Evolutionary conservation across 2,329 filamentous ascomycete genomes (phyloP).

Genomic region (Colletotrichum liaoningense): DNA sequence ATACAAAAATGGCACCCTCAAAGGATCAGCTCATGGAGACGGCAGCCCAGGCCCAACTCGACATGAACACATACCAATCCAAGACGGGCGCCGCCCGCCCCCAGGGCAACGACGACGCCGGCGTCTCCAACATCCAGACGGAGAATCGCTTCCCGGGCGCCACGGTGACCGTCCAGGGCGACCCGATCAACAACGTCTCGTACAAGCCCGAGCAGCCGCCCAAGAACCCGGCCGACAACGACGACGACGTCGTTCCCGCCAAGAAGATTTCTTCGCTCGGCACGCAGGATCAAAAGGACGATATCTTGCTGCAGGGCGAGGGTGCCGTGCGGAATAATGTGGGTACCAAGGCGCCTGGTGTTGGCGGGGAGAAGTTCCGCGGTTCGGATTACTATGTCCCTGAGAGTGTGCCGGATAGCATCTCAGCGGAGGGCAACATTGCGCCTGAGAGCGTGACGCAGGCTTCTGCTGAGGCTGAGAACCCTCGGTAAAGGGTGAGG

Average conservation of each 20-base stretch:
- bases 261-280: conserved; percentile 31
- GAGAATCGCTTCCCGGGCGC: conserved; percentile 57
- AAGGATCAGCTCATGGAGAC: conserved; percentile 54
- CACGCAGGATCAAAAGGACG: conserved; percentile 24
- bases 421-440: conserved; percentile 48
- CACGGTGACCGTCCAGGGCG: conserved; percentile 52
- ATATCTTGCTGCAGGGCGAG: conserved; percentile 44
- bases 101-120: conserved; percentile 53
- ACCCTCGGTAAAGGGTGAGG: conserved; percentile 9
- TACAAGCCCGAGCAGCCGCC: conserved; percentile 53
- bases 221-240: conserved; percentile 46
- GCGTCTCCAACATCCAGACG: conserved; percentile 51
- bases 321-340: conserved; percentile 52
- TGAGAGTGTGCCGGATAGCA: conserved; percentile 54
- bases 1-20: conserved; percentile 41
- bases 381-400: conserved; percentile 54
- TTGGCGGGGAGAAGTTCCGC: conserved; percentile 52
- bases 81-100: conserved; percentile 57
- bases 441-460: conserved; percentile 54
- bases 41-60: conserved; percentile 57
- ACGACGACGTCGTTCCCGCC: conserved; percentile 48
- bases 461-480: conserved; percentile 44
- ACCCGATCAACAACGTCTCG: conserved; percentile 57
- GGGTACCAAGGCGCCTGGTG: conserved; percentile 47
- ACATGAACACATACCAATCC: conserved; percentile 60